These are phyloP conservation scores for Mortierella claussenii DNA, from an alignment of 192 early-diverging fungal species.

Conservation along the genomic window DNA sequence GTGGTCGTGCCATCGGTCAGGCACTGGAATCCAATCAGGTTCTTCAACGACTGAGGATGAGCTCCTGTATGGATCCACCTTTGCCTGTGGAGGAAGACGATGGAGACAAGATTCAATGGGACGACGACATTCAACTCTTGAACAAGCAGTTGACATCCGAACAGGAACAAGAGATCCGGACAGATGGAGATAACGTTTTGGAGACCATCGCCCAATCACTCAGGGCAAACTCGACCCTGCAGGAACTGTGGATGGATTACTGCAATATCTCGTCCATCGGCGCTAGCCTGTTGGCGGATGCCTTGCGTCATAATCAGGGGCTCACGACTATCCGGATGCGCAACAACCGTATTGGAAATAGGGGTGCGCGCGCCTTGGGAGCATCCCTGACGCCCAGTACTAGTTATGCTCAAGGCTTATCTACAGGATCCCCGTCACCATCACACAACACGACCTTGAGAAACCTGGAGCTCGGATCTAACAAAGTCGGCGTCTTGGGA, in stretches of 20 bases:
- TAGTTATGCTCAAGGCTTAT: not conserved
- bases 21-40: slow-evolving; percentile 47
- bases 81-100: slow-evolving; percentile 35
- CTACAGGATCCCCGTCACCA: not conserved
- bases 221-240: slow-evolving; percentile 31
- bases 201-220: slow-evolving; percentile 30
- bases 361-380: slow-evolving; percentile 48
- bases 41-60: slow-evolving; percentile 52
- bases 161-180: slow-evolving; percentile 27
- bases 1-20: slow-evolving; percentile 42
- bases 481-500: slow-evolving; percentile 51
- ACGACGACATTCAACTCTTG: slow-evolving; percentile 19
- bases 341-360: slow-evolving; percentile 57
- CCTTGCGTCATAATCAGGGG: slow-evolving; percentile 29
- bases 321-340: slow-evolving; percentile 52
- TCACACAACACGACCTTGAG: slow-evolving; percentile 25
- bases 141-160: slow-evolving; percentile 20
- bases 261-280: slow-evolving; percentile 56
- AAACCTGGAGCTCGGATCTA: slow-evolving; percentile 57
- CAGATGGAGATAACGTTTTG: slow-evolving; percentile 55
- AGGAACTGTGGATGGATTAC: slow-evolving; percentile 56
- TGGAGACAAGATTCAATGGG: slow-evolving; percentile 34
- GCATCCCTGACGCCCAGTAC: slow-evolving; percentile 10
- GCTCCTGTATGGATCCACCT: slow-evolving; percentile 44
- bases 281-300: slow-evolving; percentile 20